phyloP scores from a whole-genome alignment of 257 asterid genomes.

The Prunella vulgaris region DNA sequence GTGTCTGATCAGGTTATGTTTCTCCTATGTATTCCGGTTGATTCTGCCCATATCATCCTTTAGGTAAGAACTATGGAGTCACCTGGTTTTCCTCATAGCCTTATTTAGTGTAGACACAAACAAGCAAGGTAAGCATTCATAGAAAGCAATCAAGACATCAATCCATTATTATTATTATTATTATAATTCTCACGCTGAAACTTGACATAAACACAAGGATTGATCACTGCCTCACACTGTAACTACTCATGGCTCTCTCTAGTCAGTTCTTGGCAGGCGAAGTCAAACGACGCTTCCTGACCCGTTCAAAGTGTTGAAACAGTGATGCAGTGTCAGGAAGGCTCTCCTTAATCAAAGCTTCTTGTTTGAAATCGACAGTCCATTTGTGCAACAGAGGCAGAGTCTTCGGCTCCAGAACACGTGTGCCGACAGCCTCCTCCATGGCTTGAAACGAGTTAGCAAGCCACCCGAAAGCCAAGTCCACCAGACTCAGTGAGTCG shows the following conservation, averaged over 20 bases:
- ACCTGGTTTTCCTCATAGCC: not conserved
- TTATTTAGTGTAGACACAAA: not conserved
- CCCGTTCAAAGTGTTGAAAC: constrained; percentile 20
- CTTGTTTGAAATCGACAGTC: constrained; percentile 31
- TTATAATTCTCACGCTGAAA: not conserved
- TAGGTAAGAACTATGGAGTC: constrained; percentile 8
- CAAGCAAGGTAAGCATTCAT: not conserved
- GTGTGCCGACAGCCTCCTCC: constrained; percentile 23
- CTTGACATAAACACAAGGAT: not conserved
- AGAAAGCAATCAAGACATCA: not conserved
- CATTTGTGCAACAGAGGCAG: constrained; percentile 36
- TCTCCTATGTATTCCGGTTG: constrained; percentile 29
- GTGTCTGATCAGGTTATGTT: constrained; percentile 26
- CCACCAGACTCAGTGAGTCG: constrained; percentile 32
- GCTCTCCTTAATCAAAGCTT: constrained; percentile 27
- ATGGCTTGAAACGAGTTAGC: constrained; percentile 12
- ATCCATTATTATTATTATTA: not conserved
- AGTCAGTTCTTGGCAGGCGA: not conserved
- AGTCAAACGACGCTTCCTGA: constrained; percentile 7
- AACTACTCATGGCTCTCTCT: not conserved
- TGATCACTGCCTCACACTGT: not conserved
- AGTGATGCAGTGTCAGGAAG: constrained; percentile 19
- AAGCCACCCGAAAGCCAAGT: constrained; percentile 38
- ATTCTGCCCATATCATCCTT: constrained; percentile 32
- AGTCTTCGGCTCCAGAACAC: constrained; percentile 20